Evolutionary conservation across 768 basidiomycete genomes (phyloP).

Genomic region (Scleroderma bovista): DNA sequence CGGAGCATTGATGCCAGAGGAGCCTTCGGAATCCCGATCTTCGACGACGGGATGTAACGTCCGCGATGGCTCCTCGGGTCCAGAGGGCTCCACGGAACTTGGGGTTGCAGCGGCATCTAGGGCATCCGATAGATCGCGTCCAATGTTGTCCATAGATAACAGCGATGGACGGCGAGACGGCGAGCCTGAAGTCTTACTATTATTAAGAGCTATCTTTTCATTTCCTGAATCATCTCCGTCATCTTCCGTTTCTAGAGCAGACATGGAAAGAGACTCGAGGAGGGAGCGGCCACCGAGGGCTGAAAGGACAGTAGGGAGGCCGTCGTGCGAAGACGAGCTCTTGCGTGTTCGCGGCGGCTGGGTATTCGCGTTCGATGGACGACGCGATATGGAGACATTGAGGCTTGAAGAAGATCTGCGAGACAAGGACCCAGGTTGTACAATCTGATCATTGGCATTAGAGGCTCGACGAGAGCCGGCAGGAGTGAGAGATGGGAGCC

Average conservation of each 20-base stretch:
- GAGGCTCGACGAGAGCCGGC: conserved; percentile 42
- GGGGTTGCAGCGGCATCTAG: conserved; percentile 17
- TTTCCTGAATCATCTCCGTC: conserved; percentile 23
- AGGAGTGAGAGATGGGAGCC: conserved; percentile 38
- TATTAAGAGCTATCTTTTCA: conserved; percentile 9
- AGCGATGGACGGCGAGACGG: conserved; percentile 8
- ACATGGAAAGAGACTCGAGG: conserved; percentile 43
- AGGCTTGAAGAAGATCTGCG: conserved; percentile 17
- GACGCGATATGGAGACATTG: conserved; percentile 27
- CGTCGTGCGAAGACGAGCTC: conserved; percentile 20
- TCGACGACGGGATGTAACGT: not conserved
- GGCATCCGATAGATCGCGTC: conserved; percentile 25
- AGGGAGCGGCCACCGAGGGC: conserved; percentile 27
- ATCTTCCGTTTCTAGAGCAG: conserved; percentile 49
- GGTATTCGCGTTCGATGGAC: conserved; percentile 18
- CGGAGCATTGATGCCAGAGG: not conserved
- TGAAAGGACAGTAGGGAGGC: conserved; percentile 16
- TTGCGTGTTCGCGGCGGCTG: conserved; percentile 14
- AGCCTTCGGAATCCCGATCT: conserved; percentile 2
- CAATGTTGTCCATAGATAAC: conserved; percentile 29
- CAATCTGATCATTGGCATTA: conserved; percentile 12
- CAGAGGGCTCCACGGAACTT: not conserved
- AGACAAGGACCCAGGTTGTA: conserved; percentile 8
- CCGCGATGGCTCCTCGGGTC: not conserved
- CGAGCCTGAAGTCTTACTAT: not conserved